Base-by-base conservation (phyloP, 257 asterid species). In the Capsicum pubescens region DNA sequence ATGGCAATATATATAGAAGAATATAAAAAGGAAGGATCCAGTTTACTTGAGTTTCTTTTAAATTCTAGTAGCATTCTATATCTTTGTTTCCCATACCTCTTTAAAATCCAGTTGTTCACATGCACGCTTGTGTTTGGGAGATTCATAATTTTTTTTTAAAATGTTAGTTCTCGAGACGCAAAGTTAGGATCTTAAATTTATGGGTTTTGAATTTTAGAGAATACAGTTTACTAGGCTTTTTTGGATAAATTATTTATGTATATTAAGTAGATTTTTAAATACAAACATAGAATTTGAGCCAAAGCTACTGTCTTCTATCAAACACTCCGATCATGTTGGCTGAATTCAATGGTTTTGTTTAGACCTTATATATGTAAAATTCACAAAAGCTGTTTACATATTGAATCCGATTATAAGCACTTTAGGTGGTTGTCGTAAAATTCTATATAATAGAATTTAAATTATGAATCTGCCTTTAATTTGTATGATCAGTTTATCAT, bases 51-150 rank as follows among this genome's bases (percentile, higher is more conserved):
- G 61, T 74, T 74, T 50, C 21, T 74, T 50, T 74, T 50, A 50
- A 21, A 21, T 50, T 50, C 13, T 74, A 74, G 12, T 50, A 74
- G 12, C 81, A 74, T 50, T 12, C 46, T 74, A 21, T 21, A 74
- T 74, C 44, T 21, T 74, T 74, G 61, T 50, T 74, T 50, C 81
- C 81, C 81, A 50, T 74, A 11, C 81, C 39, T 50, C 46, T 19
- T 48, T 14, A 67, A 67, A 36, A 14, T 67, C 46, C 19, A 74
- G 61, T 74, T 74, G 61, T 74, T 50, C 61, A 50, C 80, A 21
- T 46, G 21, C 60, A 21, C 61, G 21, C 60, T 74, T 50, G 44
- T 42, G 16, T 67, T 12, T 1, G 11, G 48, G 48, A 0, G n/a
- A 12, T 64, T 64, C n/a, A 7, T 11, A 1, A 26, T 26, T 26